phyloP scores from a whole-genome alignment of 805 yeast genomes.

The Saccharomycopsis amapae region DNA sequence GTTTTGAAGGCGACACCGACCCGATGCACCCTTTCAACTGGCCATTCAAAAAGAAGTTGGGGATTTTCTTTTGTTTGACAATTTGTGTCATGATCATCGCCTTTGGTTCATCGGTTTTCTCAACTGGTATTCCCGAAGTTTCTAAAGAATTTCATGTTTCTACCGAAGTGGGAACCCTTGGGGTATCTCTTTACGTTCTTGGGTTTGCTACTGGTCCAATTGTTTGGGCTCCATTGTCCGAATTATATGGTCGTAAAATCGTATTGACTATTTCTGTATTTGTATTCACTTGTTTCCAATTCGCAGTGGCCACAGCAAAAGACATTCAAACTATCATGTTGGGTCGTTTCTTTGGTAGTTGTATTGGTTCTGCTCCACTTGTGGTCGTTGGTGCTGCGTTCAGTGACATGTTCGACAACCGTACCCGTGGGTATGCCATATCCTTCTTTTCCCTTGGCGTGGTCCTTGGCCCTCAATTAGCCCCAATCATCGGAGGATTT shows the following conservation, averaged over 20 bases:
- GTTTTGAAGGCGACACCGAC: slow-evolving; percentile 72
- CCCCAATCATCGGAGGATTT: slow-evolving; percentile 74
- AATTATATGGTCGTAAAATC: slow-evolving; percentile 63
- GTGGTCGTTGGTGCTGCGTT: slow-evolving; percentile 83
- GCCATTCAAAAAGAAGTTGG: slow-evolving; percentile 42
- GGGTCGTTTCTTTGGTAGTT: slow-evolving; percentile 74
- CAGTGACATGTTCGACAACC: slow-evolving; percentile 69
- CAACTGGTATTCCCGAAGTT: slow-evolving; percentile 49
- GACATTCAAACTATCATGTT: slow-evolving; percentile 71
- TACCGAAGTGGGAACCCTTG: slow-evolving; percentile 61
- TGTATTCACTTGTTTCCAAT: slow-evolving; percentile 51
- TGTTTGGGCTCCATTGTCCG: slow-evolving; percentile 86
- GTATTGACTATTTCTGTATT: slow-evolving; percentile 49
- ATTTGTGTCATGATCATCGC: slow-evolving; percentile 45
- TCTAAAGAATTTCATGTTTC: slow-evolving; percentile 52
- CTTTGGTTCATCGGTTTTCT: slow-evolving; percentile 79
- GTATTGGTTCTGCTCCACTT: slow-evolving; percentile 77
- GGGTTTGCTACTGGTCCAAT: slow-evolving; percentile 94
- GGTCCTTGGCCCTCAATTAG: slow-evolving; percentile 72
- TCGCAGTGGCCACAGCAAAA: slow-evolving; percentile 73
- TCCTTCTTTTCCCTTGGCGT: slow-evolving; percentile 65
- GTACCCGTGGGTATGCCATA: slow-evolving; percentile 68
- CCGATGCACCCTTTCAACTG: slow-evolving; percentile 79
- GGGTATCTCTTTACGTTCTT: slow-evolving; percentile 74
- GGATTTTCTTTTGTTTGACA: slow-evolving; percentile 41